These are phyloP conservation scores for Curvularia lunata DNA, from an alignment of 2,329 filamentous ascomycete species.

Conservation along the genomic window DNA sequence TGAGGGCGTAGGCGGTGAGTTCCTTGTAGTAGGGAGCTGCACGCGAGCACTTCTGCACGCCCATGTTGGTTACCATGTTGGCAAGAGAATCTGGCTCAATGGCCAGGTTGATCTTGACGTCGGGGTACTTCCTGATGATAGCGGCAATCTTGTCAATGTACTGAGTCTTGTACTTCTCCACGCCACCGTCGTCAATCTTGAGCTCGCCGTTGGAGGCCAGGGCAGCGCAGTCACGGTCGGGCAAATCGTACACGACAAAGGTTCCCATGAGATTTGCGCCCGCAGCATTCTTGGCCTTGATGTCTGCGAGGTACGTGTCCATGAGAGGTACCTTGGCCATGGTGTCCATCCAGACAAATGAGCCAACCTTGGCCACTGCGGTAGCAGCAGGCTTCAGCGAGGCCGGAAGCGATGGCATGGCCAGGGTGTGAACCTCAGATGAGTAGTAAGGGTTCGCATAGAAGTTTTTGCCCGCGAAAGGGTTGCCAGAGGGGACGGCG, in stretches of 20 bases:
- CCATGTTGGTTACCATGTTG: constrained; percentile 67
- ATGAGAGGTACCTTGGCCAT: constrained; percentile 58
- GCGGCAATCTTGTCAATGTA: constrained; percentile 63
- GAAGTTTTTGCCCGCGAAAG: constrained; percentile 57
- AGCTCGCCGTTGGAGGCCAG: constrained; percentile 69
- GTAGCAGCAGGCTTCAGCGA: constrained; percentile 59
- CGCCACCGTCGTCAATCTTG: constrained; percentile 59
- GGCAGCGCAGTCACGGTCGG: constrained; percentile 68
- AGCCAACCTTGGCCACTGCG: constrained; percentile 58
- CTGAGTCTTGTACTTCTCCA: constrained; percentile 56
- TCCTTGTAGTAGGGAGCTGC: constrained; percentile 63
- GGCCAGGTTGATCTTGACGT: constrained; percentile 58
- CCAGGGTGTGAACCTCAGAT: constrained; percentile 60
- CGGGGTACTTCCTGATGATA: constrained; percentile 61
- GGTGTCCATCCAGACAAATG: constrained; percentile 62
- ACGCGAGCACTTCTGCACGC: constrained; percentile 61
- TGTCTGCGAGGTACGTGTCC: constrained; percentile 56
- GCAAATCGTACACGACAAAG: constrained; percentile 69
- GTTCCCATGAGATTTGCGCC: constrained; percentile 58
- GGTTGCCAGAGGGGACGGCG: constrained; percentile 52
- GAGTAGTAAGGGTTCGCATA: constrained; percentile 62
- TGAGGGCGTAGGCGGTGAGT: constrained; percentile 62
- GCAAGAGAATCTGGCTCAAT: constrained; percentile 58
- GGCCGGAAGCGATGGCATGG: constrained; percentile 66
- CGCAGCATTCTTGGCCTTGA: constrained; percentile 55